Percentiles rank a stretch among this genome's conserved stretches.
Conservation (phyloP, 805 yeast genomes). For the Sugiyamaella chiloensis region DNA sequence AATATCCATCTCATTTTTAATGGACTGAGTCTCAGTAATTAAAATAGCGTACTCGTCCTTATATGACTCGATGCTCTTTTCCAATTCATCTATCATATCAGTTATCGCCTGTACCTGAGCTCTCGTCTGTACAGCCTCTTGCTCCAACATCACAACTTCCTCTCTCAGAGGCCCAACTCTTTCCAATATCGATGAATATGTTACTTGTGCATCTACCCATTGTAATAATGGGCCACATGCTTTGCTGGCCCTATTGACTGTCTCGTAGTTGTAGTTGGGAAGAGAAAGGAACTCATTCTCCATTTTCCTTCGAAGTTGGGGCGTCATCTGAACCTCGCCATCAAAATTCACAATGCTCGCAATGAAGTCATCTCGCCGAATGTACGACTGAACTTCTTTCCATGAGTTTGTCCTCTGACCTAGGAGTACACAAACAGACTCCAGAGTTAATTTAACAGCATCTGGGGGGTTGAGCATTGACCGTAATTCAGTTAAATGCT, state of each 20-base stretch:
- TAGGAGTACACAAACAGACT: conserved; percentile 79
- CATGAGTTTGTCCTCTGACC: conserved; percentile 66
- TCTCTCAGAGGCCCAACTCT: conserved; percentile 67
- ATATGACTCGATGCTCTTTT: conserved; percentile 61
- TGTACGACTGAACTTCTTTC: conserved; percentile 80
- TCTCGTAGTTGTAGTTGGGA: conserved; percentile 63
- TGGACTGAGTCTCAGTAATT: conserved; percentile 75
- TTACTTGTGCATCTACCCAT: conserved; percentile 89
- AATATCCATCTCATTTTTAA: conserved; percentile 63
- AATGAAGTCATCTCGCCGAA: conserved; percentile 84
- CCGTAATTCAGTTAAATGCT: conserved; percentile 83
- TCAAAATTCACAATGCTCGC: conserved; percentile 74
- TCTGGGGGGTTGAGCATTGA: conserved; percentile 90
- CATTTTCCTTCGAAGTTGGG: conserved; percentile 53
- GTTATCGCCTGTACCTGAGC: conserved; percentile 72
- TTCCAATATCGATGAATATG: conserved; percentile 67
- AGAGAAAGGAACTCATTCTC: conserved; percentile 56
- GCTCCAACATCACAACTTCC: conserved; percentile 62
- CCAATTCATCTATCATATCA: conserved; percentile 75
- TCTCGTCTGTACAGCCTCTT: conserved; percentile 55
- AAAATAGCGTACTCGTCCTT: conserved; percentile 65
- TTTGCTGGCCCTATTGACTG: conserved; percentile 84
- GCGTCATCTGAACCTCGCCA: conserved; percentile 54
- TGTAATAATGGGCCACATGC: conserved; percentile 90
- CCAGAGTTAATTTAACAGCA: conserved; percentile 78